Percentiles rank a stretch among this genome's conserved stretches.
Evolutionary conservation across 2,329 filamentous ascomycete species (phyloP).

Genomic region (Paecilomyces dactylethromorphus): DNA sequence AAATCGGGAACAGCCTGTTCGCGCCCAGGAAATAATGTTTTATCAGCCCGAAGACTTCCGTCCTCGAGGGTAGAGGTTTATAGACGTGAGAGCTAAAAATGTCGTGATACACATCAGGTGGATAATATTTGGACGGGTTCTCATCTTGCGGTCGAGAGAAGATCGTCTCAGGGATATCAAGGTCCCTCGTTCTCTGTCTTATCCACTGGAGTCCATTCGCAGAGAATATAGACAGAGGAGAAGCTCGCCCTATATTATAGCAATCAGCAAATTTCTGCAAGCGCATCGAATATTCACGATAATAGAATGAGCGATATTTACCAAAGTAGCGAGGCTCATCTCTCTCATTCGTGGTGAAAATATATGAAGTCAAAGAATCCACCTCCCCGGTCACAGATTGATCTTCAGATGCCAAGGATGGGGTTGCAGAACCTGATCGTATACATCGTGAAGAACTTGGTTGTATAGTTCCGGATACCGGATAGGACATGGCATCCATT

Average conservation of each 20-base stretch:
- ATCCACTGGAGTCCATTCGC: conserved; percentile 96
- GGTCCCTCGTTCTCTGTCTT: conserved; percentile 89
- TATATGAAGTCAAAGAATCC: conserved; percentile 58
- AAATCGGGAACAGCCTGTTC: conserved; percentile 94
- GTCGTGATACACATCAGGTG: conserved; percentile 89
- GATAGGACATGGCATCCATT: background rate
- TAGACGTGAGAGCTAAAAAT: conserved; percentile 79
- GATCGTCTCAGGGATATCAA: conserved; percentile 82
- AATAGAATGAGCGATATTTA: conserved; percentile 32
- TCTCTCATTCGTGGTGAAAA: conserved; percentile 77
- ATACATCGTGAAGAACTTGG: background rate
- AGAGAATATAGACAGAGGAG: conserved; percentile 92
- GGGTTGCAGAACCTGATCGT: conserved; percentile 9
- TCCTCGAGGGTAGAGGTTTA: conserved; percentile 70
- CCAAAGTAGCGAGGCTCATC: conserved; percentile 91
- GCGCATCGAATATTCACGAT: background rate
- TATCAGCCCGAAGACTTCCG: conserved; percentile 77
- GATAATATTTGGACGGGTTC: conserved; percentile 89
- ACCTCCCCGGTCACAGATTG: background rate
- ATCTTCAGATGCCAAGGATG: conserved; percentile 3
- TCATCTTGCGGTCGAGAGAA: conserved; percentile 74
- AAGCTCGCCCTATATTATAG: conserved; percentile 64
- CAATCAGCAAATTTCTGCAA: conserved; percentile 12
- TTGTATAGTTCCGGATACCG: background rate
- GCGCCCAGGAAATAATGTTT: conserved; percentile 94